Evolutionary conservation across 1,139 yeast species (phyloP).

Genomic region (Candida sp.): DNA sequence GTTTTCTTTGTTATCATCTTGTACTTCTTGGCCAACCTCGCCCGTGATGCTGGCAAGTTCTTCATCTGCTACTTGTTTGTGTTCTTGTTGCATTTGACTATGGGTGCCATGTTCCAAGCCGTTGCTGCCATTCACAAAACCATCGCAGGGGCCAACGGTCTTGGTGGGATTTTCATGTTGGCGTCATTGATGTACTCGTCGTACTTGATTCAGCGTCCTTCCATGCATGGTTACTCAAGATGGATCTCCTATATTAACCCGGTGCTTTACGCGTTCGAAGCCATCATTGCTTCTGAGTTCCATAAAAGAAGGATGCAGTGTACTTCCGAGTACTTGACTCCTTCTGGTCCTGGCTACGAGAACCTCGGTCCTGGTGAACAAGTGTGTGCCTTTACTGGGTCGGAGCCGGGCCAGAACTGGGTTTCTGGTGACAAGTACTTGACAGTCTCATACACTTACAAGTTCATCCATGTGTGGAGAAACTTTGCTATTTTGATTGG

Average conservation of each 20-base stretch:
- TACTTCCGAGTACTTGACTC: conserved; percentile 42
- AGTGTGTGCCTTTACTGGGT: conserved; percentile 57
- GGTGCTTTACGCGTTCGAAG: conserved; percentile 58
- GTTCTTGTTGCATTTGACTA: conserved; percentile 26
- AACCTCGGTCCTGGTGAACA: conserved; percentile 38
- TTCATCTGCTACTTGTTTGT: conserved; percentile 55
- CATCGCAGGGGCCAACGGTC: conserved; percentile 54
- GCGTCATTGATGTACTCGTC: conserved; percentile 56
- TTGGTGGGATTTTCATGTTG: conserved; percentile 53
- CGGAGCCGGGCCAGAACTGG: conserved; percentile 43
- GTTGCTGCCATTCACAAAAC: conserved; percentile 52
- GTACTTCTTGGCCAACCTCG: conserved; percentile 56
- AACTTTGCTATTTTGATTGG: conserved; percentile 65
- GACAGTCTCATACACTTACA: conserved; percentile 42
- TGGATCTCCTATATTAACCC: conserved; percentile 68
- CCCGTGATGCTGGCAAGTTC: conserved; percentile 56
- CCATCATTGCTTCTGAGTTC: conserved; percentile 58
- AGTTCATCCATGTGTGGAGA: conserved; percentile 62
- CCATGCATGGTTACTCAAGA: conserved; percentile 69
- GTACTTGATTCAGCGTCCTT: conserved; percentile 58
- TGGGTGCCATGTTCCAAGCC: conserved; percentile 51
- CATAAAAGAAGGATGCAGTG: conserved; percentile 61
- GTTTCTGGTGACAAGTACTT: conserved; percentile 57
- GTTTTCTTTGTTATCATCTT: conserved; percentile 46
- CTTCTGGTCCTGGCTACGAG: conserved; percentile 55